Base-by-base conservation (phyloP, 2,329 filamentous ascomycete species). In the Balansia obtecta region DNA sequence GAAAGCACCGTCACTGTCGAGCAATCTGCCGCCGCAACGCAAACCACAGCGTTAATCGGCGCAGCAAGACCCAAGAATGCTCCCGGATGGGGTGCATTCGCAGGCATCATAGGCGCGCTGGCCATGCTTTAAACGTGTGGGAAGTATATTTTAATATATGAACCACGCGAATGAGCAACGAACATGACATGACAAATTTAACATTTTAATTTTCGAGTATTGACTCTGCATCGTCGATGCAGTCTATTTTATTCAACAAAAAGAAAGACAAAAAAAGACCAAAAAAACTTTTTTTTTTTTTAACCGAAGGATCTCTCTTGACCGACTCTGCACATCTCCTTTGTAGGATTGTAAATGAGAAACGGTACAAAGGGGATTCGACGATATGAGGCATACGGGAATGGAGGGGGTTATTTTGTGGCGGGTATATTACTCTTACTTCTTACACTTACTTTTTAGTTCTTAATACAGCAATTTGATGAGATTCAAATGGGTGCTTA, bases 1-100 rank as follows among this genome's bases (percentile, higher is more conserved):
- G 20, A 67, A 11, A 64, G 65, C 7, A 74, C 71, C 12, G 54
- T 71, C 42, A 65, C 65, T n/a, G 63, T 52, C 15, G 12, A 34
- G 15, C 37, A 52, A 18, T 63, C 62, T 1, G 53, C 61, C 12
- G 46, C 59, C n/a, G 44, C 57, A 7, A 52, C 50, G 7, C 33
- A 48, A 13, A 52, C 30, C 15, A 15, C 50, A 61, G 56, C 49
- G 60, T 58, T 52, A 63, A 64, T 33, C 56, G 61, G 53, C 7
- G 56, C 50, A 15, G 56, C 50, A 2, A 54, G 52, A 2, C 41
- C 50, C 32, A 56, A 60, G 33, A 64, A 66, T 54, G 64, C 62
- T 8, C 64, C 66, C 6, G 64, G 57, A 2, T 55, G 63, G 22
- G 71, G 67, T 7, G 37, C 45, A 55, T 69, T 56, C 20, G 55